Evolutionary conservation across 192 early-diverging fungal species (phyloP).

Genomic region (Cetraspora pellucida): DNA sequence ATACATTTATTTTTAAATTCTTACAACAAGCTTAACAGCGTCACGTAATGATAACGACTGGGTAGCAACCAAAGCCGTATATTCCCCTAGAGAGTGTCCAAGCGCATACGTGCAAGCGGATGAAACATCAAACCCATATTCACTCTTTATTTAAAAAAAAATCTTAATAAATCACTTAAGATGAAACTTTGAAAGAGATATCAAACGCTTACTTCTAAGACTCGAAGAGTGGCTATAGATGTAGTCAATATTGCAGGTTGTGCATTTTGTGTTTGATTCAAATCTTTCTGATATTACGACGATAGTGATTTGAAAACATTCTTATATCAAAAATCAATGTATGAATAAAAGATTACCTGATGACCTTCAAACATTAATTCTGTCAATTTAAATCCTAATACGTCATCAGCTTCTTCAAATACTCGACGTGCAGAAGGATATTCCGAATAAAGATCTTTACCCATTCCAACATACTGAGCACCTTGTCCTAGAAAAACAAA

Average conservation of each 20-base stretch:
- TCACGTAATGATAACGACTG: constrained; percentile 69
- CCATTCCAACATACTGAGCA: constrained; percentile 91
- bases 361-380: constrained; percentile 88
- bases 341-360: constrained; percentile 42
- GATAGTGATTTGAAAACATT: not conserved
- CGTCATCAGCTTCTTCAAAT: constrained; percentile 90
- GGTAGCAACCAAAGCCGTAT: constrained; percentile 74
- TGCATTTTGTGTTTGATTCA: constrained; percentile 73
- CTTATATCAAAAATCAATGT: not conserved
- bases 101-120: constrained; percentile 77
- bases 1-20: constrained; percentile 11
- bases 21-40: constrained; percentile 81
- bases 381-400: constrained; percentile 70
- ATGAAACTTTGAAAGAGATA: not conserved
- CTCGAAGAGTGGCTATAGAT: constrained; percentile 83
- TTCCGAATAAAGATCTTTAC: constrained; percentile 77
- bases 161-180: not conserved
- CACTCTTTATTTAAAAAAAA: constrained; percentile 44
- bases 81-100: constrained; percentile 96
- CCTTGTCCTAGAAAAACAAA: constrained; percentile 62
- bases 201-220: constrained; percentile 63
- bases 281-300: constrained; percentile 38
- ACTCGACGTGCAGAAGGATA: constrained; percentile 75
- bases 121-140: constrained; percentile 75
- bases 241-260: constrained; percentile 93